Conservation (phyloP, 2,329 filamentous ascomycete species). For the Aureobasidium sp. region DNA sequence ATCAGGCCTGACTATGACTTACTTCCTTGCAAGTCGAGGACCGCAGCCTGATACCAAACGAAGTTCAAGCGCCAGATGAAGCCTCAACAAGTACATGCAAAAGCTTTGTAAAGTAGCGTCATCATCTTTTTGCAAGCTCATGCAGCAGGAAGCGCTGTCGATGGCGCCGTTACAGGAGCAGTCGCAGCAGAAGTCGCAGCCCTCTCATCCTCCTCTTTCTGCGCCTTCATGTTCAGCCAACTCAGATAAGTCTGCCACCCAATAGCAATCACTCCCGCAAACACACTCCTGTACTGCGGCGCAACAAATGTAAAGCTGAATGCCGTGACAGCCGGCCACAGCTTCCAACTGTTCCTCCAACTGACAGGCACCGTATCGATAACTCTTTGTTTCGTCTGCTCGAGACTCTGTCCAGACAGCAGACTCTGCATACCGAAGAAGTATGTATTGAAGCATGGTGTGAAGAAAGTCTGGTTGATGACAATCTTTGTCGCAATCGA, state of each 20-base stretch:
- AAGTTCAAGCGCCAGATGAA: no score
- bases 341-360: constrained; percentile 69
- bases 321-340: constrained; percentile 83
- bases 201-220: constrained; percentile 42
- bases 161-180: not conserved
- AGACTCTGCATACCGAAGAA: constrained; percentile 45
- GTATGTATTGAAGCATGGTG: constrained; percentile 52
- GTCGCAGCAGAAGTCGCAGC: not conserved
- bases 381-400: constrained; percentile 61
- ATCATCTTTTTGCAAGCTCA: not conserved
- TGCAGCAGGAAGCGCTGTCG: not conserved
- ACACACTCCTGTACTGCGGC: constrained; percentile 70
- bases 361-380: constrained; percentile 67
- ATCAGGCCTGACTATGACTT: not conserved
- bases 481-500: constrained; percentile 69
- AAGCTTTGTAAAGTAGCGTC: not conserved
- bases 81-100: no score
- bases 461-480: constrained; percentile 73
- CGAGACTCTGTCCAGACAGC: constrained; percentile 50
- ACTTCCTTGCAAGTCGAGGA: not conserved
- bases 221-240: constrained; percentile 67
- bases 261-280: constrained; percentile 66
- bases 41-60: not conserved
- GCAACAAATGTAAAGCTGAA: constrained; percentile 80
- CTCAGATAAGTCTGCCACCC: constrained; percentile 91